Evolutionary conservation across 371 early-diverging fungal species (phyloP).

Genomic region (Apophysomyces ossiformis): DNA sequence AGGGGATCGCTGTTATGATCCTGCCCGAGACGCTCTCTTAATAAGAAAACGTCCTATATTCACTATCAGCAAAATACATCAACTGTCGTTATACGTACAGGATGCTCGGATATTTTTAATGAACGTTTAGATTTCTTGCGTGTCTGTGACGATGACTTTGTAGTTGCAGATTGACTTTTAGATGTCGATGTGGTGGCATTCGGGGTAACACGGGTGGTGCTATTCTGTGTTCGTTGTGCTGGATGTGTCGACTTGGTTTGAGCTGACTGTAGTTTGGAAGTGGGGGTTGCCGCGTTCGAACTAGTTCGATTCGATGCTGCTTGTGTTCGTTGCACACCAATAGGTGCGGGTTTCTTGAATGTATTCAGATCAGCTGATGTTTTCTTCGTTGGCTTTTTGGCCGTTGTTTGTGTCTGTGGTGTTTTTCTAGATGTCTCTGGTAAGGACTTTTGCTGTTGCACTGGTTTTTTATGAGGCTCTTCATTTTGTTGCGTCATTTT

Average conservation of each 20-base stretch:
- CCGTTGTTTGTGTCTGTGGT: background rate
- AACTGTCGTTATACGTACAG: background rate
- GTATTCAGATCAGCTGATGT: background rate
- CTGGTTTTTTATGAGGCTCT: background rate
- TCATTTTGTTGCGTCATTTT: background rate
- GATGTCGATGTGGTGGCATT: background rate
- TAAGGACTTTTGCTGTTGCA: background rate
- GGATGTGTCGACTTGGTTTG: background rate
- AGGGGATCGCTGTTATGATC: background rate
- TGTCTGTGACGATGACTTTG: background rate
- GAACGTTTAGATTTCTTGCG: constrained; percentile 5
- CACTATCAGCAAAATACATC: background rate
- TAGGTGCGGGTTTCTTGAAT: constrained; percentile 7
- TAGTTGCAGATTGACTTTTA: background rate
- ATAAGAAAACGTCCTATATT: constrained; percentile 2
- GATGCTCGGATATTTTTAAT: constrained; percentile 8
- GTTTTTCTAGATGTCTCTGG: background rate
- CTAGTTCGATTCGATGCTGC: background rate
- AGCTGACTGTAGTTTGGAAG: background rate
- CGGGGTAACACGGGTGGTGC: background rate
- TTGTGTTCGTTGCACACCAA: background rate
- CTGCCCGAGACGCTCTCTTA: constrained; percentile 1
- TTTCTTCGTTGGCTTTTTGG: constrained; percentile 1
- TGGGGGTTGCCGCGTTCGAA: background rate
- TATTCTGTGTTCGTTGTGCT: background rate